Evolutionary conservation across 2,329 filamentous ascomycete species (phyloP).

Genomic region (Colletotrichum sp.): DNA sequence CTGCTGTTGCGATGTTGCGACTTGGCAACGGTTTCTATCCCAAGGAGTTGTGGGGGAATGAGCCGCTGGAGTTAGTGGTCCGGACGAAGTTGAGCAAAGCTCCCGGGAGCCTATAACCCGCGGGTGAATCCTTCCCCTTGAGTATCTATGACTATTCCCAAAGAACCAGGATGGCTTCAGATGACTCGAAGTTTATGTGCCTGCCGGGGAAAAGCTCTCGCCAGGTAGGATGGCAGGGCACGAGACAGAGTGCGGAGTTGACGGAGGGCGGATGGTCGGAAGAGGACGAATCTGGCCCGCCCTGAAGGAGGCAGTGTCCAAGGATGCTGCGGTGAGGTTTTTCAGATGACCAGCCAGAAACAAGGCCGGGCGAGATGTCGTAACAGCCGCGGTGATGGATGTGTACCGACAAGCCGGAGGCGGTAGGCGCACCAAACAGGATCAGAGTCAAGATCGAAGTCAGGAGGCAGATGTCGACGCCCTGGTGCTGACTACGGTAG

Average conservation of each 20-base stretch:
- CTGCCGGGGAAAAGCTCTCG: background rate
- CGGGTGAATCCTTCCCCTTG: background rate
- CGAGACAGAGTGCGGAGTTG: background rate
- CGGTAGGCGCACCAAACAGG: background rate
- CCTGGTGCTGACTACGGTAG: background rate
- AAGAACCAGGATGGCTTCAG: background rate
- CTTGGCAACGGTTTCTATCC: background rate
- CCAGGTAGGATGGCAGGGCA: background rate
- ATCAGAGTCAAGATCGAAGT: background rate
- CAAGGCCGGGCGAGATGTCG: background rate
- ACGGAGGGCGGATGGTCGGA: background rate
- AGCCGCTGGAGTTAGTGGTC: background rate
- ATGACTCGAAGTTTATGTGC: constrained; percentile 8
- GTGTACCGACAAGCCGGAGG: background rate
- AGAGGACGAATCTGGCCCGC: background rate
- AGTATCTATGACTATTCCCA: background rate
- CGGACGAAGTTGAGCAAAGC: background rate
- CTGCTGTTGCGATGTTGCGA: background rate
- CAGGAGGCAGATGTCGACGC: background rate
- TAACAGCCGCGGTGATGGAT: background rate
- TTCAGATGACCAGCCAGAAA: background rate
- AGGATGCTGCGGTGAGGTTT: background rate
- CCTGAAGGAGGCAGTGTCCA: background rate
- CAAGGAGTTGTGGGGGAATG: background rate
- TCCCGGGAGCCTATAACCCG: background rate